Conservation (phyloP, 768 basidiomycete genomes). For the Austroboletus festivus region DNA sequence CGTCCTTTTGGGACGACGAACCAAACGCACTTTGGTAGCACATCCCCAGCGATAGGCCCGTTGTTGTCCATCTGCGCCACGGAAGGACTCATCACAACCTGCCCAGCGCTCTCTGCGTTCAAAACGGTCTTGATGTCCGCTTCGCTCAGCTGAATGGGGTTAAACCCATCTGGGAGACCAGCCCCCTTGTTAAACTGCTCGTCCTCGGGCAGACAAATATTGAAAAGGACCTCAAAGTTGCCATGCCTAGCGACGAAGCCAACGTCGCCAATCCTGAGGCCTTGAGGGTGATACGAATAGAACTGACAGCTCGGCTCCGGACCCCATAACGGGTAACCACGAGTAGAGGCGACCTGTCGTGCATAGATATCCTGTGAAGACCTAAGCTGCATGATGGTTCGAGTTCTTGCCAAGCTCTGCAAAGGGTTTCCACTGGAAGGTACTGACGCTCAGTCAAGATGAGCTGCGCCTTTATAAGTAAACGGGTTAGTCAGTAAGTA, state of each 20-base stretch:
- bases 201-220: conserved; percentile 35
- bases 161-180: conserved; percentile 31
- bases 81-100: conserved; percentile 7
- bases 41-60: neutral
- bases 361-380: conserved; percentile 27
- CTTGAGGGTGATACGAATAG: conserved; percentile 26
- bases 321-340: conserved; percentile 37
- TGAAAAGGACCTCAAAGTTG: conserved; percentile 38
- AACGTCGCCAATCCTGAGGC: conserved; percentile 39
- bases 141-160: conserved; percentile 20
- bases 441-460: conserved; percentile 14
- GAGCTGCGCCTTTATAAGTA: conserved; percentile 5
- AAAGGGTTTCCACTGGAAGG: neutral
- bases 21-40: conserved; percentile 6
- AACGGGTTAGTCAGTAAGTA: conserved; percentile 9
- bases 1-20: neutral
- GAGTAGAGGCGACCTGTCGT: conserved; percentile 19
- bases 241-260: conserved; percentile 35
- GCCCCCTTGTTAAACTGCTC: conserved; percentile 15
- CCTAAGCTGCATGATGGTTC: conserved; percentile 14
- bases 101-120: conserved; percentile 11
- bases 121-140: conserved; percentile 13
- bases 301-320: conserved; percentile 30
- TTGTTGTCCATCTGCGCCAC: conserved; percentile 9
- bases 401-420: neutral